Conservation (phyloP, 2,329 filamentous ascomycete species). For the Monosporascus sp. region DNA sequence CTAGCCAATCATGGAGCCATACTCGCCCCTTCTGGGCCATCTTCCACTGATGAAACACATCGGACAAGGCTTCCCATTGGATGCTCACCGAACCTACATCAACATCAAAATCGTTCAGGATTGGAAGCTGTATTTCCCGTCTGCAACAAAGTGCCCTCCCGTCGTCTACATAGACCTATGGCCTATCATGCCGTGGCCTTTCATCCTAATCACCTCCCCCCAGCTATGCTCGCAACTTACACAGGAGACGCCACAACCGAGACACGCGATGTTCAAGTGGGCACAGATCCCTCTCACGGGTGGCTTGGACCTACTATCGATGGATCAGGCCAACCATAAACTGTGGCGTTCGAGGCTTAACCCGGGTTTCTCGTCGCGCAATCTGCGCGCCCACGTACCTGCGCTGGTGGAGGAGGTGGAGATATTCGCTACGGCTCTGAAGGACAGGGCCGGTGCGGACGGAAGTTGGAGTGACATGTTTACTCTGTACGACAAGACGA, state of each 20-base stretch:
- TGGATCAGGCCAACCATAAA: slow-evolving; percentile 1
- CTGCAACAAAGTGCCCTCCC: not conserved
- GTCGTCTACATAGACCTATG: slow-evolving; percentile 6
- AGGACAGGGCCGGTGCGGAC: slow-evolving; percentile 1
- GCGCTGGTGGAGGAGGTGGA: slow-evolving; percentile 7
- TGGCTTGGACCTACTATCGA: slow-evolving; percentile 6
- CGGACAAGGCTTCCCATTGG: slow-evolving; percentile 1
- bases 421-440: slow-evolving; percentile 6
- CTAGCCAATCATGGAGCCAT: slow-evolving; percentile 3
- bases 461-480: slow-evolving; percentile 6
- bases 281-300: slow-evolving; percentile 3
- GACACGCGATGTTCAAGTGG: slow-evolving; percentile 8
- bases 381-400: not conserved
- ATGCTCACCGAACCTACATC: slow-evolving; percentile 1
- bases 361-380: slow-evolving; percentile 6
- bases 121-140: slow-evolving; percentile 3
- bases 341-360: slow-evolving; percentile 9
- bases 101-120: not conserved
- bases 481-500: slow-evolving; percentile 6
- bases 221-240: slow-evolving; percentile 4
- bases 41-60: slow-evolving; percentile 1
- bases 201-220: not conserved
- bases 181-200: slow-evolving; percentile 2
- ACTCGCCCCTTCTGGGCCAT: slow-evolving; percentile 3
- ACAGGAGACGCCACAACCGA: slow-evolving; percentile 3